These are phyloP conservation scores for Aspergillus sp. DNA, from an alignment of 2,329 filamentous ascomycete species.

Conservation along the genomic window DNA sequence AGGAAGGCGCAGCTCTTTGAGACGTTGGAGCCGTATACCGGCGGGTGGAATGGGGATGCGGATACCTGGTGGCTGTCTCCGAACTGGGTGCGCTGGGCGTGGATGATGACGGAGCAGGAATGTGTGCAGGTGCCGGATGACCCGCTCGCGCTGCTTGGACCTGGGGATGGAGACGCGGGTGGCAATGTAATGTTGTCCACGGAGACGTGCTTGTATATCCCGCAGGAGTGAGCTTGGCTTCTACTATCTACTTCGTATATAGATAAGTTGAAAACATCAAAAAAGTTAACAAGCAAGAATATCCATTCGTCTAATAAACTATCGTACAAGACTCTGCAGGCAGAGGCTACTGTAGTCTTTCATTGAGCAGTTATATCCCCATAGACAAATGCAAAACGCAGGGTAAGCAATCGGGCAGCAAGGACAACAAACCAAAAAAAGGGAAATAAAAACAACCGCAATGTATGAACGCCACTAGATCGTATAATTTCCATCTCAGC, in stretches of 20 bases:
- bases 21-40: conserved; percentile 18
- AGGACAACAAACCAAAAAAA: neutral
- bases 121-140: conserved; percentile 35
- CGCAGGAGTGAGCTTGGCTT: conserved; percentile 19
- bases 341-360: conserved; percentile 3
- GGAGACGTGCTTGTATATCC: conserved; percentile 38
- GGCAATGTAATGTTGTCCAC: conserved; percentile 28
- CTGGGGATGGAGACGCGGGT: conserved; percentile 8
- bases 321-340: conserved; percentile 10
- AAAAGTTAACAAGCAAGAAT: neutral
- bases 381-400: conserved; percentile 10
- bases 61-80: conserved; percentile 38
- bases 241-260: neutral
- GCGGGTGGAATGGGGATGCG: conserved; percentile 21
- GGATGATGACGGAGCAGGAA: conserved; percentile 43
- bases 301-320: conserved; percentile 12
- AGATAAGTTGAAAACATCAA: neutral
- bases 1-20: conserved; percentile 14
- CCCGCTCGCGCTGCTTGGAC: conserved; percentile 31
- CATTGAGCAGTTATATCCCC: conserved; percentile 5
- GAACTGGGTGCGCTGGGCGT: conserved; percentile 45
- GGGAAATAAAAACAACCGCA: neutral
- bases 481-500: conserved; percentile 5
- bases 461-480: conserved; percentile 8
- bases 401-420: neutral